These are phyloP conservation scores for Alternaria burnsii DNA, from an alignment of 2,329 filamentous ascomycete species.

Conservation along the genomic window DNA sequence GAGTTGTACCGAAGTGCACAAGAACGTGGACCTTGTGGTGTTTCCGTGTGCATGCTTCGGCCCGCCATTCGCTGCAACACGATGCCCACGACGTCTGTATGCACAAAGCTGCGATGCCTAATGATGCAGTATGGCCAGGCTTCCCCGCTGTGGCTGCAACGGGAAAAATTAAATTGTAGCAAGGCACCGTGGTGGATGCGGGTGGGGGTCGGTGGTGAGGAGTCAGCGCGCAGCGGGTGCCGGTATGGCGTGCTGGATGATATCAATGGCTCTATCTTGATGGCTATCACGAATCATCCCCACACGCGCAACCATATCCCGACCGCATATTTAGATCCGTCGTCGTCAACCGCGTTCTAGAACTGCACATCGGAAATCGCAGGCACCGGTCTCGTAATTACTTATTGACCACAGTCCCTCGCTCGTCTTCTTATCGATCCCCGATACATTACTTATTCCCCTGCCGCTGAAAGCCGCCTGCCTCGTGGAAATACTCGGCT, in stretches of 20 bases:
- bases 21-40: slow-evolving; percentile 36
- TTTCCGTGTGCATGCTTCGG: slow-evolving; percentile 18
- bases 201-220: slow-evolving; percentile 28
- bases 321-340: slow-evolving; percentile 30
- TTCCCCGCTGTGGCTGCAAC: slow-evolving; percentile 22
- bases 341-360: slow-evolving; percentile 41
- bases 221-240: slow-evolving; percentile 25
- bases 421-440: slow-evolving; percentile 20
- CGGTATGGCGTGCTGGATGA: slow-evolving; percentile 48
- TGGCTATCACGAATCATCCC: slow-evolving; percentile 44
- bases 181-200: slow-evolving; percentile 34
- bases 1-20: slow-evolving; percentile 20
- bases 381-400: slow-evolving; percentile 28
- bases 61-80: slow-evolving; percentile 36
- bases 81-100: neutral
- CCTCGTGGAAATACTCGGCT: slow-evolving; percentile 46
- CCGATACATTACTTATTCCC: slow-evolving; percentile 21
- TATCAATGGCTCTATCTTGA: slow-evolving; percentile 36
- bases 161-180: slow-evolving; percentile 26
- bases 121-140: slow-evolving; percentile 15
- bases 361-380: slow-evolving; percentile 26
- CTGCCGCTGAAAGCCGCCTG: slow-evolving; percentile 43
- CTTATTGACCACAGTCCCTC: slow-evolving; percentile 33
- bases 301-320: slow-evolving; percentile 35
- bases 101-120: slow-evolving; percentile 26